Evolutionary conservation across 371 early-diverging fungal species (phyloP).

Genomic region (Circinella umbellata): DNA sequence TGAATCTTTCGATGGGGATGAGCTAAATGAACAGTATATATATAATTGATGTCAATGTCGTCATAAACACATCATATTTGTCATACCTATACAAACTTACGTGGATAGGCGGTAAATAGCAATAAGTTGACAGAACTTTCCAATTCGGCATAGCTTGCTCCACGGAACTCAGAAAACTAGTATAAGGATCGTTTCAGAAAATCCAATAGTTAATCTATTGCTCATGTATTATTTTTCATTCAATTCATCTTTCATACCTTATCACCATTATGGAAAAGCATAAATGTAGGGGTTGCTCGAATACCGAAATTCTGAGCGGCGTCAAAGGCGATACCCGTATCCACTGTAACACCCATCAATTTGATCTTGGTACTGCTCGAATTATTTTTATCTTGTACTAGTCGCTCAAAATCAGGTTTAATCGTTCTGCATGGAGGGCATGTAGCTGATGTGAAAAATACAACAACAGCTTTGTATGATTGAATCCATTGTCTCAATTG

Average conservation of each 20-base stretch:
- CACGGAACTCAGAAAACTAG: constrained; percentile 62
- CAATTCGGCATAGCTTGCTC: constrained; percentile 71
- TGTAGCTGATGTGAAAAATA: constrained; percentile 76
- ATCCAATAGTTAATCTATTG: background rate
- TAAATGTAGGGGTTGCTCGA: constrained; percentile 90
- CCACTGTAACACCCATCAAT: constrained; percentile 70
- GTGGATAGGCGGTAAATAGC: constrained; percentile 71
- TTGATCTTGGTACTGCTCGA: constrained; percentile 25
- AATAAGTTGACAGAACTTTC: constrained; percentile 65
- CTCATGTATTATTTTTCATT: background rate
- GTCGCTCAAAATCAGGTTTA: constrained; percentile 69
- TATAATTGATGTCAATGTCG: background rate
- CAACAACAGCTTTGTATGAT: constrained; percentile 61
- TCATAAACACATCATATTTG: background rate
- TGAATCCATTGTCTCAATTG: constrained; percentile 42
- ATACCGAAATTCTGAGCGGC: constrained; percentile 61
- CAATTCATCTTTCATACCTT: constrained; percentile 27
- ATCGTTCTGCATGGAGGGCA: constrained; percentile 79
- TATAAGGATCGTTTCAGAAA: background rate
- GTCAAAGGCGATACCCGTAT: constrained; percentile 58
- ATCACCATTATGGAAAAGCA: constrained; percentile 72
- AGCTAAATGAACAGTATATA: constrained; percentile 31
- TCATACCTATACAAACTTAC: constrained; percentile 35
- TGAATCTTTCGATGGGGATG: constrained; percentile 66
- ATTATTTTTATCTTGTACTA: constrained; percentile 55